Evolutionary conservation across 768 basidiomycete species (phyloP).

Genomic region (Phylloporus sp.): DNA sequence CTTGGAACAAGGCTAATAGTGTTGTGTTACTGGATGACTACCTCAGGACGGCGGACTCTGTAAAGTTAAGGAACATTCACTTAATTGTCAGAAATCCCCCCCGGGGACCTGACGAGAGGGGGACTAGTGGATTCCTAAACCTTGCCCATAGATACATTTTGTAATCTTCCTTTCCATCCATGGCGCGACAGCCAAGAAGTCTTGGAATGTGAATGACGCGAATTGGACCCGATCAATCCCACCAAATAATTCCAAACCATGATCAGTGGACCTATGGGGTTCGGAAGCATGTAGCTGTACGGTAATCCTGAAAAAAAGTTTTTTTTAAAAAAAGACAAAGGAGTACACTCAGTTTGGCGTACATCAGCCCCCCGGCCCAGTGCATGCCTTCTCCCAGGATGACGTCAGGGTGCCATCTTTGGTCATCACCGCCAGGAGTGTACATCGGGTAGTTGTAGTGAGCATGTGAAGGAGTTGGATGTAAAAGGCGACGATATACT

Average conservation of each 20-base stretch:
- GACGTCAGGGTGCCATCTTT: slow-evolving; percentile 54
- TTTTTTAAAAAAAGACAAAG: neutral
- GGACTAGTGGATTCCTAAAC: slow-evolving; percentile 51
- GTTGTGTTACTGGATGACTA: neutral
- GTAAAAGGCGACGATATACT: slow-evolving; percentile 42
- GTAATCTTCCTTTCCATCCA: slow-evolving; percentile 71
- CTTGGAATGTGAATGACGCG: slow-evolving; percentile 66
- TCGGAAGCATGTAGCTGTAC: slow-evolving; percentile 53
- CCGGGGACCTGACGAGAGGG: neutral
- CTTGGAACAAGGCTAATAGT: neutral
- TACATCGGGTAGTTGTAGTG: slow-evolving; percentile 69
- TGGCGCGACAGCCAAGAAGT: slow-evolving; percentile 69
- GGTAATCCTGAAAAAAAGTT: slow-evolving; percentile 47
- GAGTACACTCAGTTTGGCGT: slow-evolving; percentile 14
- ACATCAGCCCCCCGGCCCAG: slow-evolving; percentile 77
- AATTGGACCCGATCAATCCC: slow-evolving; percentile 55
- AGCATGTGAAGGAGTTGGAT: slow-evolving; percentile 53
- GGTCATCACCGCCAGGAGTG: slow-evolving; percentile 66
- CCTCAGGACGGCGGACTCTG: neutral
- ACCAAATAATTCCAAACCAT: slow-evolving; percentile 47
- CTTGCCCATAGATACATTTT: slow-evolving; percentile 63
- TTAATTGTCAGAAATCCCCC: neutral
- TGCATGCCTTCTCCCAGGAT: slow-evolving; percentile 57
- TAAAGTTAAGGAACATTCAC: slow-evolving; percentile 1
- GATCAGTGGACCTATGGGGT: slow-evolving; percentile 37